Percentiles rank a stretch among this genome's conserved stretches.
These are phyloP conservation scores for Plantago elongata DNA, from an alignment of 257 asterid genomes.

Conservation along the genomic window DNA sequence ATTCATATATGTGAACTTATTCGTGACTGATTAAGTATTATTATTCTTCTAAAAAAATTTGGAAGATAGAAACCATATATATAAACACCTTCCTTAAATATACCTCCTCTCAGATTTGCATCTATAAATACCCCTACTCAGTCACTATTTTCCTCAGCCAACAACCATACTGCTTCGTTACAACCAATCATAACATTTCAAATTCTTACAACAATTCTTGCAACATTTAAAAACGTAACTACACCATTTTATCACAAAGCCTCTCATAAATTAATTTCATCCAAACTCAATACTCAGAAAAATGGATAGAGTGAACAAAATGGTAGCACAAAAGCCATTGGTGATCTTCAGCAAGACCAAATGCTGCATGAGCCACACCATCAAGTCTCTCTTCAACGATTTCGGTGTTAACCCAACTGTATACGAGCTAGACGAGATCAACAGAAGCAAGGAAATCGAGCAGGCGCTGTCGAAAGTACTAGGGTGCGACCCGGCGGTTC, in stretches of 20 bases:
- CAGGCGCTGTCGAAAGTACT: conserved; percentile 38
- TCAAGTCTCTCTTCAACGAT: conserved; percentile 54
- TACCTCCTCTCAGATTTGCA: too few species aligned
- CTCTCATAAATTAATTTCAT: not conserved
- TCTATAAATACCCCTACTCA: too few species aligned
- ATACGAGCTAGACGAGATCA: conserved; percentile 68
- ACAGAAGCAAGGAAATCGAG: conserved; percentile 63
- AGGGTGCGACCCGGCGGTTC: conserved; percentile 52
- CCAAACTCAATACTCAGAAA: too few species aligned
- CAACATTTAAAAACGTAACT: too few species aligned
- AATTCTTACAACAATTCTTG: too few species aligned
- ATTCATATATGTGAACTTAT: too few species aligned
- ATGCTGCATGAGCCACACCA: conserved; percentile 68
- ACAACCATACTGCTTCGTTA: too few species aligned
- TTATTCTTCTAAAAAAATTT: too few species aligned
- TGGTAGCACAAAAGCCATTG: conserved; percentile 66
- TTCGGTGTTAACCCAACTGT: conserved; percentile 57
- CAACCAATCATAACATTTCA: too few species aligned
- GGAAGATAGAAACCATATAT: not conserved
- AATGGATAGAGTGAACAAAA: conserved; percentile 61
- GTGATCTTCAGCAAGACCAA: conserved; percentile 72
- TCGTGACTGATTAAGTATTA: too few species aligned
- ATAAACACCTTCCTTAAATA: not conserved
- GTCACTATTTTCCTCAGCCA: too few species aligned
- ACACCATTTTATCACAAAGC: too few species aligned